Conservation (phyloP, 2,329 filamentous ascomycete genomes). For the Apiospora arundinis region DNA sequence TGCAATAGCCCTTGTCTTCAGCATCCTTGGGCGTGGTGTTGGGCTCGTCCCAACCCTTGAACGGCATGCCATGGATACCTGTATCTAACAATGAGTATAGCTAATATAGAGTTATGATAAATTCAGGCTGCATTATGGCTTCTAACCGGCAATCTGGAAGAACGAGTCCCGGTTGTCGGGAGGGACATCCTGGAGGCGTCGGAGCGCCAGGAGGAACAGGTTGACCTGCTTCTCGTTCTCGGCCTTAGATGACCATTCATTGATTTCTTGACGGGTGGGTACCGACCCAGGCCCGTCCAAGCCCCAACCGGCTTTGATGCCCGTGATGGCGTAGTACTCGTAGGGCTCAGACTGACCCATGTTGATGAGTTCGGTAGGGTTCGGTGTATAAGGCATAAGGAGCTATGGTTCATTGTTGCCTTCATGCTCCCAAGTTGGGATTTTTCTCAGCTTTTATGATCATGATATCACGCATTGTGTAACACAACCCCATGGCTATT, state of each 20-base stretch:
- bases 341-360: constrained; percentile 20
- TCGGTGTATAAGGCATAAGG: no score
- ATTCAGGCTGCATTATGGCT: background rate
- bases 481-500: no score
- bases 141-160: constrained; percentile 30
- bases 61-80: constrained; percentile 31
- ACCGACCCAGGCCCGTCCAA: constrained; percentile 24
- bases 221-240: constrained; percentile 29
- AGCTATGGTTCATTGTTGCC: no score
- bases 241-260: constrained; percentile 28
- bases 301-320: constrained; percentile 30
- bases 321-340: constrained; percentile 29
- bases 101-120: no score
- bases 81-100: background rate
- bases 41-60: constrained; percentile 28
- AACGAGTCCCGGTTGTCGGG: constrained; percentile 28
- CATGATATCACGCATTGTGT: no score
- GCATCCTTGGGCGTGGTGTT: constrained; percentile 25
- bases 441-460: no score
- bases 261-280: constrained; percentile 29
- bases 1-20: constrained; percentile 29
- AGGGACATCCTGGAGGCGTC: constrained; percentile 26
- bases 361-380: no score
- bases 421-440: no score
- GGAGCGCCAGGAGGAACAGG: constrained; percentile 29